Evolutionary conservation across 169 alveolate species (phyloP).

Genomic region (Plasmodium gonderi): DNA sequence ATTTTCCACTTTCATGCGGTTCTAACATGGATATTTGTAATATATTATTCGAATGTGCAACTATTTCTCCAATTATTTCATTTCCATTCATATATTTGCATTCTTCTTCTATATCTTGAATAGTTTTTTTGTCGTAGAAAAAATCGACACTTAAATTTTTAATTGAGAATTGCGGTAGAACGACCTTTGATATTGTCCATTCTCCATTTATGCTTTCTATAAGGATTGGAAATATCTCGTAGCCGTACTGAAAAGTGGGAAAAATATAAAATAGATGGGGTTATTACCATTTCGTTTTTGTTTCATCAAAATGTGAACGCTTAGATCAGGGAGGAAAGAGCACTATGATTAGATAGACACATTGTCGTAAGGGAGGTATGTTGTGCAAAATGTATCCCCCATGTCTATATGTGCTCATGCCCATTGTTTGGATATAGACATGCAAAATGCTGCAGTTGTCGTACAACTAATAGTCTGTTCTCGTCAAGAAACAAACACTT

Average conservation of each 20-base stretch:
- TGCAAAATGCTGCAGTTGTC: neutral
- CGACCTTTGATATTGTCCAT: constrained; percentile 55
- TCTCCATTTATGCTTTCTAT: constrained; percentile 30
- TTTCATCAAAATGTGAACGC: neutral
- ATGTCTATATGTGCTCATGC: neutral
- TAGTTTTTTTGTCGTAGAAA: constrained; percentile 56
- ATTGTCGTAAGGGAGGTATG: too few relatives aligned
- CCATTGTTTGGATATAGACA: neutral
- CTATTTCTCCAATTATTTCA: constrained; percentile 66
- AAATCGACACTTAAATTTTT: constrained; percentile 65
- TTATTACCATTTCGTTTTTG: neutral
- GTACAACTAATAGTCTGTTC: constrained; percentile 43
- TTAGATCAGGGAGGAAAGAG: neutral
- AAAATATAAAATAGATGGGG: neutral
- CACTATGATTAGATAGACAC: too few relatives aligned
- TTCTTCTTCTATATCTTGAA: constrained; percentile 58
- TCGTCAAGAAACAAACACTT: constrained; percentile 43
- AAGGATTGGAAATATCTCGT: constrained; percentile 60
- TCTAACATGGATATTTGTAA: constrained; percentile 57
- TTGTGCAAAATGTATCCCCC: too few relatives aligned
- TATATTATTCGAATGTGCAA: constrained; percentile 60
- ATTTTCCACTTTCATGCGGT: constrained; percentile 18
- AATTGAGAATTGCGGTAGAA: constrained; percentile 51
- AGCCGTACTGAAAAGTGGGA: constrained; percentile 50
- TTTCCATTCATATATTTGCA: constrained; percentile 39